Percentiles rank a stretch among this genome's conserved stretches.
phyloP scores from a whole-genome alignment of 371 early-diverging fungal genomes.

The Rhizopus arrhizus region DNA sequence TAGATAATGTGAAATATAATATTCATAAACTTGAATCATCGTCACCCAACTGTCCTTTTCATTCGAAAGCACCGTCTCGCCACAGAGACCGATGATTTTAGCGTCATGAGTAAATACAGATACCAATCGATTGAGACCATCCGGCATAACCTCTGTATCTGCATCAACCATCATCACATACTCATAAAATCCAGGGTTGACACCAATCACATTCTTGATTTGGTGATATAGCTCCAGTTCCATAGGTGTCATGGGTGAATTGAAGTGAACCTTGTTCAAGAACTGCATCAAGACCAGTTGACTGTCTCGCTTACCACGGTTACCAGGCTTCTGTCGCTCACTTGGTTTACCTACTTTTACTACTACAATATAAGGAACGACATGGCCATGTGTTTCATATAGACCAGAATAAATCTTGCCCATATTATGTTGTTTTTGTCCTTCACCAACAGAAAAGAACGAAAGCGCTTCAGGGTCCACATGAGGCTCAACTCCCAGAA shows the following conservation, averaged over 20 bases:
- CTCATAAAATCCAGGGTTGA: slow-evolving; percentile 76
- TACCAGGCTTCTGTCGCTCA: slow-evolving; percentile 78
- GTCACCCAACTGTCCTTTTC: slow-evolving; percentile 88
- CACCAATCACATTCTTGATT: slow-evolving; percentile 85
- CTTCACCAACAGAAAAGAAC: slow-evolving; percentile 88
- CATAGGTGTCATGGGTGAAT: slow-evolving; percentile 79
- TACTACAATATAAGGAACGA: slow-evolving; percentile 82
- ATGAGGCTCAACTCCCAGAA: slow-evolving; percentile 79
- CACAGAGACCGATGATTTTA: slow-evolving; percentile 80
- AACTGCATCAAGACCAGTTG: slow-evolving; percentile 85
- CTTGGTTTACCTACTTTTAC: slow-evolving; percentile 79
- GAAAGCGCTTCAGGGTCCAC: slow-evolving; percentile 83
- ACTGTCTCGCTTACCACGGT: slow-evolving; percentile 86
- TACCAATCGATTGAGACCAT: slow-evolving; percentile 64
- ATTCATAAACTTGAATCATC: slow-evolving; percentile 86
- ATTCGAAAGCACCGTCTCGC: slow-evolving; percentile 83
- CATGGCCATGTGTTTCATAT: slow-evolving; percentile 80
- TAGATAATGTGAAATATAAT: slow-evolving; percentile 87
- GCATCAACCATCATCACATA: slow-evolving; percentile 70
- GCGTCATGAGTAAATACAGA: slow-evolving; percentile 74
- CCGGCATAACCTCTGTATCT: slow-evolving; percentile 68
- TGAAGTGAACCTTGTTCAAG: slow-evolving; percentile 74
- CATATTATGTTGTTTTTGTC: slow-evolving; percentile 83
- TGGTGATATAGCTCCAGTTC: slow-evolving; percentile 90
- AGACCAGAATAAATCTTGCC: slow-evolving; percentile 90